Base-by-base conservation (phyloP, 768 basidiomycete species). In the Kwoniella sp. region DNA sequence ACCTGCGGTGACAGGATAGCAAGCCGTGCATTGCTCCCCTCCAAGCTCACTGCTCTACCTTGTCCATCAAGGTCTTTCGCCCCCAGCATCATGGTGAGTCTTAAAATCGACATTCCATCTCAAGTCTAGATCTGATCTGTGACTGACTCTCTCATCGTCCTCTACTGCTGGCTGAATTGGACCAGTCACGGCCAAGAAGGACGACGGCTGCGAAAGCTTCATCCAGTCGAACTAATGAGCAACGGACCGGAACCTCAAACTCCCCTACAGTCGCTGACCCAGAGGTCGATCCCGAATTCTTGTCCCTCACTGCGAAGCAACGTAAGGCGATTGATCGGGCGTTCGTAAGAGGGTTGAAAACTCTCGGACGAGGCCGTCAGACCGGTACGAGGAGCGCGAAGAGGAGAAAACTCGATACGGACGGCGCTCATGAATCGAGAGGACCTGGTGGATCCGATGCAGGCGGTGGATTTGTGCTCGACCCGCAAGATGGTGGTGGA, bases 201-300 rank as follows among this genome's bases (percentile, higher is more conserved):
- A 23, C 47, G 3, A 52, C 48, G 15, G 53, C 53, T 3, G 53
- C 52, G 8, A 26, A 8, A 45, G 41, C 15, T 11, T 25, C 52
- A 37, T 34, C 55, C 15, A 31, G 30, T 61, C 25, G 20, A 20
- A 26, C 17, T n/a, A n/a, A 29, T 55, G 30, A 30, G 20, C 38
- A n/a, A 12, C 4, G 4, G n/a, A 38, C 31, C 37, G 26, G 15
- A 20, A 31, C 7, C 38, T n/a, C 11, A 9, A 65, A 51, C 12
- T 9, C 9, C 41, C 9, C 41, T 11, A 4, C 11, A 23, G 9
- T 9, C 20, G 50, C 50, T 23, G 70, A 68, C 20, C 26, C 65
- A 11, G 68, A 76, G 52, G 69, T 58, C 0, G 79, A 80, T 62
- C 70, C 77, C 7, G 79, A 80, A 17, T 80, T 73, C 37, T 62